phyloP scores from a whole-genome alignment of 306 rosid genomes.

The Glycyrrhiza uralensis region DNA sequence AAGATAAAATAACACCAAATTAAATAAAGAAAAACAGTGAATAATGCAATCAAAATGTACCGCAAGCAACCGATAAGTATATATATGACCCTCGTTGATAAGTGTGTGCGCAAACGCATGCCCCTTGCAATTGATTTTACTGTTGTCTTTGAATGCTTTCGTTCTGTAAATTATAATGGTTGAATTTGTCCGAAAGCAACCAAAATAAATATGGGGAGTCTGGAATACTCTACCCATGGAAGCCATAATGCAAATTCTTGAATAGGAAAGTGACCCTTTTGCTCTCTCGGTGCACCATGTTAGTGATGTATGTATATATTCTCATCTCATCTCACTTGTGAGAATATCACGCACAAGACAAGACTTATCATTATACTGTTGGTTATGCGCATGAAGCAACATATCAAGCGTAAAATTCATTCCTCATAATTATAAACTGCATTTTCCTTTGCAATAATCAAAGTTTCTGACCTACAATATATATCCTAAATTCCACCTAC shows the following conservation, averaged over 20 bases:
- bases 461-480: neutral
- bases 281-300: conserved; percentile 25
- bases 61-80: neutral
- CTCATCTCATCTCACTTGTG: conserved; percentile 4
- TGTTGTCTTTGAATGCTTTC: conserved; percentile 25
- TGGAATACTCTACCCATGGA: conserved; percentile 26
- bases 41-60: neutral
- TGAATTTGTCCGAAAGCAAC: conserved; percentile 40
- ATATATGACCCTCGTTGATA: neutral
- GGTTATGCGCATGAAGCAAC: conserved; percentile 45
- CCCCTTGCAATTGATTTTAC: conserved; percentile 37
- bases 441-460: conserved; percentile 15
- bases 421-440: conserved; percentile 24
- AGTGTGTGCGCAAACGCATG: conserved; percentile 36
- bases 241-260: conserved; percentile 28
- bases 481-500: neutral
- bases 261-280: conserved; percentile 36
- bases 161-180: conserved; percentile 28
- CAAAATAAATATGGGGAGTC: conserved; percentile 15
- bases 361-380: conserved; percentile 51
- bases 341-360: conserved; percentile 14
- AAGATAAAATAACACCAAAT: neutral
- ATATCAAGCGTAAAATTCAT: conserved; percentile 23
- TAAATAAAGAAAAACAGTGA: neutral
- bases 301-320: too few relatives aligned